Percentiles rank a stretch among this genome's conserved stretches.
Conservation (phyloP, 2,329 filamentous ascomycete species). For the Sphaerulina musiva region DNA sequence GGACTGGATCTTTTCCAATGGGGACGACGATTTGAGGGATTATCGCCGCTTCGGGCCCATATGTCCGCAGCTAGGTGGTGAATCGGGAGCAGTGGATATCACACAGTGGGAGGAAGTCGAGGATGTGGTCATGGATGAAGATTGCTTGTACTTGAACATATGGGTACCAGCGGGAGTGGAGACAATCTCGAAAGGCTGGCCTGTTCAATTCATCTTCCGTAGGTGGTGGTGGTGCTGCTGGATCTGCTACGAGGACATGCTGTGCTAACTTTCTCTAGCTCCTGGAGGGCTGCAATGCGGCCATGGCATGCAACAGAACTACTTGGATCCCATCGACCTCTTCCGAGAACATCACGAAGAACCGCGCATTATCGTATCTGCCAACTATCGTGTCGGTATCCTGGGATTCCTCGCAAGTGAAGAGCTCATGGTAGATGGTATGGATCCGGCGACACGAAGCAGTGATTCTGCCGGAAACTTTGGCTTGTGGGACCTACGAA, state of each 20-base stretch:
- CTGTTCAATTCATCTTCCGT: constrained; percentile 19
- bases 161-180: constrained; percentile 18
- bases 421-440: constrained; percentile 28
- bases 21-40: constrained; percentile 15
- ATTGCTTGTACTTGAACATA: constrained; percentile 19
- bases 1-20: constrained; percentile 19
- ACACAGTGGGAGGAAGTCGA: constrained; percentile 10
- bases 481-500: constrained; percentile 52
- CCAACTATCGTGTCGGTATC: constrained; percentile 32
- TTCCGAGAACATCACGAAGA: constrained; percentile 16
- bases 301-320: constrained; percentile 16
- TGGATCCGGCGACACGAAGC: constrained; percentile 1
- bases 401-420: constrained; percentile 39
- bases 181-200: constrained; percentile 14
- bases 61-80: constrained; percentile 14
- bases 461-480: constrained; percentile 35
- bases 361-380: constrained; percentile 28
- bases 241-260: too few species aligned
- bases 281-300: constrained; percentile 8
- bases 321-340: constrained; percentile 17
- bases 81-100: constrained; percentile 4
- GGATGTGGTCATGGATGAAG: constrained; percentile 15
- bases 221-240: neutral
- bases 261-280: constrained; percentile 4
- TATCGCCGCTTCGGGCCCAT: constrained; percentile 16